Evolutionary conservation across 1,139 yeast species (phyloP).

Genomic region (Geotrichum carabidarum): DNA sequence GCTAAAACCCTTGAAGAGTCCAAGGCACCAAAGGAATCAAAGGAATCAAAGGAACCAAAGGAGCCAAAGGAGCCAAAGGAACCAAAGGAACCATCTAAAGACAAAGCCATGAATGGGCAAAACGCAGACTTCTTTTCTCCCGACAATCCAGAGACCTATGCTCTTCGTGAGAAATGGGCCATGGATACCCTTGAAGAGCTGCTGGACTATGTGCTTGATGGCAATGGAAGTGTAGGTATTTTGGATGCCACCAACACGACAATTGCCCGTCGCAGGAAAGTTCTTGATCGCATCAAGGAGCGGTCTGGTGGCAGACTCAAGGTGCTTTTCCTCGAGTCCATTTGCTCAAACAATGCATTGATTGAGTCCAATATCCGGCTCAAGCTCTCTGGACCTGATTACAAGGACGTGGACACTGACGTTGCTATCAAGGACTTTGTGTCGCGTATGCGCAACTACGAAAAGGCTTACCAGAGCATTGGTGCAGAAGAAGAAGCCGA

Average conservation of each 20-base stretch:
- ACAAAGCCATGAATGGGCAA: conserved; percentile 46
- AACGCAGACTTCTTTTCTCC: conserved; percentile 86
- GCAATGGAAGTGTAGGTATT: conserved; percentile 87
- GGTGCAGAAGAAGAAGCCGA: conserved; percentile 60
- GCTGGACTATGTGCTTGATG: conserved; percentile 70
- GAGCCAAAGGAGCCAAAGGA: background rate
- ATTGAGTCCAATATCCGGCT: conserved; percentile 78
- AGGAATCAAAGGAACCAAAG: background rate
- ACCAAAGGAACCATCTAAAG: conserved; percentile 18
- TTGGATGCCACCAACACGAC: conserved; percentile 93
- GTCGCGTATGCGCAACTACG: conserved; percentile 76
- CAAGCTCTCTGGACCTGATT: conserved; percentile 91
- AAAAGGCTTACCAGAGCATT: conserved; percentile 83
- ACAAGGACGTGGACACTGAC: conserved; percentile 77
- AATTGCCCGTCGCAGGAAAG: conserved; percentile 60
- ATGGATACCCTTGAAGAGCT: conserved; percentile 85
- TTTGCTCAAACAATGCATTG: conserved; percentile 75
- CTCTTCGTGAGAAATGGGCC: conserved; percentile 89
- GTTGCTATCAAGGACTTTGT: conserved; percentile 76
- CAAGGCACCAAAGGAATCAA: background rate
- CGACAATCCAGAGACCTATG: conserved; percentile 57
- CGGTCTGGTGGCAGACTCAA: conserved; percentile 70
- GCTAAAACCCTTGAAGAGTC: background rate
- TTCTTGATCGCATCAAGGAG: conserved; percentile 62
- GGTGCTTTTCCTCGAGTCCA: conserved; percentile 78